Conservation (phyloP, 2,329 filamentous ascomycete genomes). For the Xylaria sp. region DNA sequence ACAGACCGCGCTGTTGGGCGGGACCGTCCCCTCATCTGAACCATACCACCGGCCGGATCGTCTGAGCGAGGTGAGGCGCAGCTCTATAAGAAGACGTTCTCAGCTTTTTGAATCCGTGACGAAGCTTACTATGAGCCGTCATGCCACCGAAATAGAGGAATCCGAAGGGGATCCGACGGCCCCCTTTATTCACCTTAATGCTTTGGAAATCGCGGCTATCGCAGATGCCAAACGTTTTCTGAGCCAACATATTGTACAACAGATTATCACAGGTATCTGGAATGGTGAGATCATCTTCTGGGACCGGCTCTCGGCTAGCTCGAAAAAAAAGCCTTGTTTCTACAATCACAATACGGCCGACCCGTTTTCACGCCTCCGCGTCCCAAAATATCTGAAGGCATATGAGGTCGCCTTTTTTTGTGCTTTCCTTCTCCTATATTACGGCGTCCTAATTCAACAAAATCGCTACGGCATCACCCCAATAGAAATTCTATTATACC, state of each 20-base stretch:
- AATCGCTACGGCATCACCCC: conserved; percentile 73
- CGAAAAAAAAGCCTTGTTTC: conserved; percentile 72
- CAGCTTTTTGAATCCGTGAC: conserved; percentile 66
- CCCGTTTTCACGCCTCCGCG: conserved; percentile 75
- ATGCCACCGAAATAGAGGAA: conserved; percentile 56
- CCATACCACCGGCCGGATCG: conserved; percentile 39
- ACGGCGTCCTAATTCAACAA: conserved; percentile 82
- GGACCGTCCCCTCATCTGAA: conserved; percentile 35
- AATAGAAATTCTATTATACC: conserved; percentile 78
- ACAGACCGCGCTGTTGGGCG: conserved; percentile 58
- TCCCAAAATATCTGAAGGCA: conserved; percentile 77
- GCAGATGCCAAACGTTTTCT: conserved; percentile 78
- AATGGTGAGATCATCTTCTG: conserved; percentile 80
- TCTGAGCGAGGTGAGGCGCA: conserved; percentile 48
- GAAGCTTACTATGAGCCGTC: conserved; percentile 63
- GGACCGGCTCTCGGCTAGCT: conserved; percentile 72
- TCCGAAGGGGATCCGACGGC: conserved; percentile 72
- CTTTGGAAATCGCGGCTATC: conserved; percentile 79
- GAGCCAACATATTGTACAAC: conserved; percentile 75
- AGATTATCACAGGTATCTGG: conserved; percentile 78
- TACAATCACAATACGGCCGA: conserved; percentile 71
- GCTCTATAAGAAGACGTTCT: conserved; percentile 61
- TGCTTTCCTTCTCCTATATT: conserved; percentile 80
- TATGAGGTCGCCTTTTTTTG: conserved; percentile 79
- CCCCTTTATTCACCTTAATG: conserved; percentile 83